phyloP scores from a whole-genome alignment of 2,329 filamentous ascomycete genomes.

The Trematosphaeria pertusa region DNA sequence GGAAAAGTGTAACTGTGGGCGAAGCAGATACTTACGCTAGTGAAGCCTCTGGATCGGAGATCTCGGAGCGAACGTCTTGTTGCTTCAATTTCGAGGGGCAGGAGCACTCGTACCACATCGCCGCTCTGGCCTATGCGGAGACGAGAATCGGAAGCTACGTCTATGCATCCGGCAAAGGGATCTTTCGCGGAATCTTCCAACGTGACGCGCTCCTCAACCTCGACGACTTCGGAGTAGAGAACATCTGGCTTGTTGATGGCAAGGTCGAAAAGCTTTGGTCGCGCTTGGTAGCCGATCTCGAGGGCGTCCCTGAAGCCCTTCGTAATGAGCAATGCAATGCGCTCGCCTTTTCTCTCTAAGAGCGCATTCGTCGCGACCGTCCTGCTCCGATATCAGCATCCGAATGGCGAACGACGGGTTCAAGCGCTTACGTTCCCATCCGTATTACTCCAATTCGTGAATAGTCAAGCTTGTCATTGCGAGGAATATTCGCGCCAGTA shows the following conservation, averaged over 20 bases:
- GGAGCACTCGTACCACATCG: slow-evolving; percentile 18
- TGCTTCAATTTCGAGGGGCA: background rate
- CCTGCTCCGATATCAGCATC: too few relatives aligned
- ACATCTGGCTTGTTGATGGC: slow-evolving; percentile 26
- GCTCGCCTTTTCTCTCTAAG: slow-evolving; percentile 23
- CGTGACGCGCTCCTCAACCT: slow-evolving; percentile 33
- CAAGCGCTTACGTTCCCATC: slow-evolving; percentile 25
- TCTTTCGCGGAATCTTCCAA: slow-evolving; percentile 29
- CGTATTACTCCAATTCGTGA: slow-evolving; percentile 25
- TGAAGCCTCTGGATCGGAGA: slow-evolving; percentile 1
- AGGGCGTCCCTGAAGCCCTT: slow-evolving; percentile 29
- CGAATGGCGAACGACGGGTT: too few relatives aligned
- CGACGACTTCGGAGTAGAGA: slow-evolving; percentile 25
- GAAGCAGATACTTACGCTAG: slow-evolving; percentile 2
- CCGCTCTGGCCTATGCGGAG: slow-evolving; percentile 23
- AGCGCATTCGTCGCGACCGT: slow-evolving; percentile 34
- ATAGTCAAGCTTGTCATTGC: slow-evolving; percentile 27
- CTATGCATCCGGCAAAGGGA: slow-evolving; percentile 9
- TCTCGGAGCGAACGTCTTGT: background rate
- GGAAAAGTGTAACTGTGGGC: slow-evolving; percentile 37
- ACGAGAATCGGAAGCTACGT: slow-evolving; percentile 6
- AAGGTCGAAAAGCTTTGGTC: slow-evolving; percentile 34
- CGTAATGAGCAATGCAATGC: slow-evolving; percentile 25
- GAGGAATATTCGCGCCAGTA: slow-evolving; percentile 20
- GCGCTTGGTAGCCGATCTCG: slow-evolving; percentile 31